Percentiles rank a stretch among this genome's conserved stretches.
phyloP scores from a whole-genome alignment of 108 stramenopile genomes.

The Cyclotella atomus region DNA sequence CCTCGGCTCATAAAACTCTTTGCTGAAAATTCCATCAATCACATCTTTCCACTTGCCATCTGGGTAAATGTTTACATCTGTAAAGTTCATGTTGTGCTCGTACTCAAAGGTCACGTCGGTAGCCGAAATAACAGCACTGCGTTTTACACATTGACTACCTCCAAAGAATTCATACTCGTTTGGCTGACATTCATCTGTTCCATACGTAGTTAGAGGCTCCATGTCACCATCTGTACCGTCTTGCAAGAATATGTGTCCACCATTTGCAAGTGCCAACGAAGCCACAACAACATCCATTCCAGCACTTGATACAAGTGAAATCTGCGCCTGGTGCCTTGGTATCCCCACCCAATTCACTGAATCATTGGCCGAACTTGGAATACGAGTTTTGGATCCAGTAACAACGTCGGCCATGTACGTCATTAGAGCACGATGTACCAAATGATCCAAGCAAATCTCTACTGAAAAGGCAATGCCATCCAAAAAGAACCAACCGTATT shows the following conservation, averaged over 20 bases:
- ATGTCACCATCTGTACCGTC: conserved; percentile 55
- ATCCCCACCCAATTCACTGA: conserved; percentile 58
- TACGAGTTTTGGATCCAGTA: conserved; percentile 53
- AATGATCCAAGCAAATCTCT: conserved; percentile 70
- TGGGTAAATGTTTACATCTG: conserved; percentile 30
- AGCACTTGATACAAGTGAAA: conserved; percentile 65
- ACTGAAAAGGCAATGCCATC: conserved; percentile 60
- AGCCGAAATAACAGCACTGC: conserved; percentile 51
- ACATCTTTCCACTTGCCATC: conserved; percentile 47
- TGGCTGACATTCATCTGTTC: conserved; percentile 45
- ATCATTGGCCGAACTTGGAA: conserved; percentile 52
- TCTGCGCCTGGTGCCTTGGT: conserved; percentile 69
- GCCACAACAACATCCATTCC: conserved; percentile 61
- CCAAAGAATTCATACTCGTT: conserved; percentile 64
- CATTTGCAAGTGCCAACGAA: conserved; percentile 54
- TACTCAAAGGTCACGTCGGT: conserved; percentile 67
- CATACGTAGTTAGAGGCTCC: conserved; percentile 22
- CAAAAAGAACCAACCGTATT: conserved; percentile 70
- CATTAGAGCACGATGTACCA: conserved; percentile 52
- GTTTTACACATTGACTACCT: conserved; percentile 59
- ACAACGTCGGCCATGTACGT: conserved; percentile 64
- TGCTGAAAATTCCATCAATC: conserved; percentile 55
- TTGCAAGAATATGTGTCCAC: conserved; percentile 65
- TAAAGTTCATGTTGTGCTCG: conserved; percentile 35
- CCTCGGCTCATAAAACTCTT: conserved; percentile 51